phyloP scores from a whole-genome alignment of 768 basidiomycete genomes.

The Neoboletus magnificus region DNA sequence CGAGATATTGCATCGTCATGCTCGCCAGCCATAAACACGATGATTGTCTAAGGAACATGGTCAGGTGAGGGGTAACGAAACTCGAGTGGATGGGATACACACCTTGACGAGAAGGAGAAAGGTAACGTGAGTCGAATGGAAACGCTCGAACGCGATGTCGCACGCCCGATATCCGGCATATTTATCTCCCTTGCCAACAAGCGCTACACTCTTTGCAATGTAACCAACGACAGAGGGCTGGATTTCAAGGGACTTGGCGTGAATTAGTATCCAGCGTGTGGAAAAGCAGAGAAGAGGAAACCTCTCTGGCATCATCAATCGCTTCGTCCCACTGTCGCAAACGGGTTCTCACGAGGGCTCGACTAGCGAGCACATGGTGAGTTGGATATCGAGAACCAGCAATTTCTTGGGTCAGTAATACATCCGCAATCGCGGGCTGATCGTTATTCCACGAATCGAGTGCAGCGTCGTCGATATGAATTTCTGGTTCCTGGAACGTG shows the following conservation, averaged over 20 bases:
- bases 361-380: background rate
- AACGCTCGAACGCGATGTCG: too few relatives aligned
- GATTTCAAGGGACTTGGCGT: background rate
- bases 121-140: too few relatives aligned
- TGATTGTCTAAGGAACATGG: too few relatives aligned
- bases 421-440: background rate
- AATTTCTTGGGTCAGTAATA: background rate
- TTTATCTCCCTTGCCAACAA: background rate
- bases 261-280: too few relatives aligned
- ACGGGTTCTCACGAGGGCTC: background rate
- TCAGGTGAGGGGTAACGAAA: too few relatives aligned
- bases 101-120: too few relatives aligned
- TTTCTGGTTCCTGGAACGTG: background rate
- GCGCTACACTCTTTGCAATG: background rate
- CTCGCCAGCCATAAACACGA: too few relatives aligned
- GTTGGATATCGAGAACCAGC: background rate
- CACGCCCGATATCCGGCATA: too few relatives aligned
- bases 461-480: background rate
- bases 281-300: background rate
- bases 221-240: background rate
- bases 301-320: background rate
- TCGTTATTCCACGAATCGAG: background rate
- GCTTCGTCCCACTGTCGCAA: background rate
- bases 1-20: too few relatives aligned
- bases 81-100: too few relatives aligned